Evolutionary conservation across 1,139 yeast genomes (phyloP).

Genomic region (Debaryomycetaceae sp.): DNA sequence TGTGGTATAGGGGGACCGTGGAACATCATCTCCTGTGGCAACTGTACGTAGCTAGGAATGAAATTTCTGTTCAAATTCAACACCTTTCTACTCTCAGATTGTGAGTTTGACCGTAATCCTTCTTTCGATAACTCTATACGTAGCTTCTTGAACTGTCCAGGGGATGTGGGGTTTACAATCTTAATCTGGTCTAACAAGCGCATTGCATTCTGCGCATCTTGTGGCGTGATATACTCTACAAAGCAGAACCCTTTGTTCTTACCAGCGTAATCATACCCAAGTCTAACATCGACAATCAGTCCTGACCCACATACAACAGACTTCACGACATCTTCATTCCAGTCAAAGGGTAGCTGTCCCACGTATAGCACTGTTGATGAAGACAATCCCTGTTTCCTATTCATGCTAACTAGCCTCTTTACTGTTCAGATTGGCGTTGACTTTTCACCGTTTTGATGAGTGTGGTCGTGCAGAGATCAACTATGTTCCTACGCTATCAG

Average conservation of each 20-base stretch:
- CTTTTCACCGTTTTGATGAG: not conserved
- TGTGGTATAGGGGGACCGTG: slow-evolving; percentile 10
- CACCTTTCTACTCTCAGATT: slow-evolving; percentile 34
- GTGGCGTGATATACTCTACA: slow-evolving; percentile 51
- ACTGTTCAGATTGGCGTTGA: not conserved
- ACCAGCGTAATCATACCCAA: slow-evolving; percentile 60
- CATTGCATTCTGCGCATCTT: slow-evolving; percentile 51
- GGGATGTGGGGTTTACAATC: slow-evolving; percentile 32
- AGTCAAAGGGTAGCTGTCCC: slow-evolving; percentile 64
- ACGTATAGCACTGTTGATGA: slow-evolving; percentile 44
- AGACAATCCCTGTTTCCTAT: slow-evolving; percentile 6
- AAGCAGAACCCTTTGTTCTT: slow-evolving; percentile 65
- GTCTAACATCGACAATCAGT: slow-evolving; percentile 56
- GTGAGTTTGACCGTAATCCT: slow-evolving; percentile 42
- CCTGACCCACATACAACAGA: slow-evolving; percentile 67
- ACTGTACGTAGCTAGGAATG: slow-evolving; percentile 51
- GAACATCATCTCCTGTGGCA: slow-evolving; percentile 49
- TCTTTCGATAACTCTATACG: slow-evolving; percentile 62
- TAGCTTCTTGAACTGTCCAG: slow-evolving; percentile 33
- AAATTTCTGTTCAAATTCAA: slow-evolving; percentile 38
- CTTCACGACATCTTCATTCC: slow-evolving; percentile 54
- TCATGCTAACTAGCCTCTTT: not conserved
- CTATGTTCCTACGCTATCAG: too few relatives aligned
- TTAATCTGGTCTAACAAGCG: slow-evolving; percentile 40
- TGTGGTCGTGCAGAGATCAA: too few relatives aligned